These are phyloP conservation scores for Psilocybe cyanescens DNA, from an alignment of 768 basidiomycete species.

Conservation along the genomic window DNA sequence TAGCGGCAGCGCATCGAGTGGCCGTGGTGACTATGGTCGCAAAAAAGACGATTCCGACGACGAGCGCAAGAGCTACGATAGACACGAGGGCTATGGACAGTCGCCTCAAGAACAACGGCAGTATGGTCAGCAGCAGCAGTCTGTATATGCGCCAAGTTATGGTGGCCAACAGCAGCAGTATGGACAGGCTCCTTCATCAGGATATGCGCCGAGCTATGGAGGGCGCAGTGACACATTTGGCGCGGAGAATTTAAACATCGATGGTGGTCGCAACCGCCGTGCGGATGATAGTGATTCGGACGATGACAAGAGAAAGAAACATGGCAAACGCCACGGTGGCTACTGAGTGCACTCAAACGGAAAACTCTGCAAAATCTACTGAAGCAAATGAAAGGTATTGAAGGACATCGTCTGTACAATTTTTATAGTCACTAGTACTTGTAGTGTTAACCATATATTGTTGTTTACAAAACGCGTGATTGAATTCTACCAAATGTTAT, in stretches of 20 bases:
- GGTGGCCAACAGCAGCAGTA: slow-evolving; percentile 1
- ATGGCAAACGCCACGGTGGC: slow-evolving; percentile 7
- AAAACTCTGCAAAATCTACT: no score
- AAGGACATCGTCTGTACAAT: not conserved
- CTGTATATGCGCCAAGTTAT: not conserved
- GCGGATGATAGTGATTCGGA: slow-evolving; percentile 35
- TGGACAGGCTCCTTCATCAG: slow-evolving; percentile 16
- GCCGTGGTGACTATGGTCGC: slow-evolving; percentile 5
- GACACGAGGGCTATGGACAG: slow-evolving; percentile 1
- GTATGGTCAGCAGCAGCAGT: not conserved
- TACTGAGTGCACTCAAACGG: not conserved
- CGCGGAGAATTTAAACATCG: slow-evolving; percentile 50
- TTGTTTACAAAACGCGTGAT: not conserved
- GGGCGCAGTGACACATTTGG: slow-evolving; percentile 51
- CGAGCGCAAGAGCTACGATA: not conserved
- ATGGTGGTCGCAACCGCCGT: slow-evolving; percentile 9
- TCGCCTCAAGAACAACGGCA: not conserved
- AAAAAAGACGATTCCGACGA: slow-evolving; percentile 14
- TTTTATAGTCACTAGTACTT: not conserved
- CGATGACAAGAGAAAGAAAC: slow-evolving; percentile 26
- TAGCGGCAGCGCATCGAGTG: not conserved
- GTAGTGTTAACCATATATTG: not conserved
- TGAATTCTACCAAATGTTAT: not conserved
- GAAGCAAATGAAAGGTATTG: not conserved
- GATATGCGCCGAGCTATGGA: slow-evolving; percentile 33